Evolutionary conservation across 179 eudicot species (phyloP), one percentile per base, ranked within the genome.

Genomic region (Beta lomatogona): DNA sequence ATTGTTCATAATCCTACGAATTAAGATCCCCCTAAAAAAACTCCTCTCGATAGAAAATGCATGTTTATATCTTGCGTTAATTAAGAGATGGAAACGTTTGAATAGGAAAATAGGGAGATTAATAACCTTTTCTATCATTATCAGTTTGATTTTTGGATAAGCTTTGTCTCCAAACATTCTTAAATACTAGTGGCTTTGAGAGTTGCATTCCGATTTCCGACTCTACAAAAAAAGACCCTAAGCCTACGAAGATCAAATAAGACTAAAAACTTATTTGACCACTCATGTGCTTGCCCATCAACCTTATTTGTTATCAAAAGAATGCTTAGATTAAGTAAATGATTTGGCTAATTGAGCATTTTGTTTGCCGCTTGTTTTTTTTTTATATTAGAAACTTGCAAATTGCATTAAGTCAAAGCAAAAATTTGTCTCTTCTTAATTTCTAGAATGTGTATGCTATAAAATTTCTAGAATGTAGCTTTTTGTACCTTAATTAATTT

Each of bases 211-310:
- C n/a, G 31, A 10, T 18, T 28, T 4, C 28, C n/a, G 31, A 10
- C 36, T n/a, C 41, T 48, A 21, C 1, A 21, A 21, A 71, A 21
- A 14, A 4, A 6, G 21, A 71, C 28, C n/a, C 41, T 45, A 18
- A 71, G 55, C 18, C 59, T 22, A 71, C 22, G 58, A 71, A 5
- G n/a, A 67, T 4, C 5, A 21, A 36, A 16, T 45, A 46, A 45
- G 41, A 21, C 36, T 21, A 22, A 50, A 21, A 1, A 14, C 57
- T 48, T 19, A 22, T 71, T 50, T 71, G 75, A 71, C 75, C 16
- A 71, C 41, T 71, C 75, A 10, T 71, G 74, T 71, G 74, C 28
- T 71, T 71, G 58, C 14, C 52, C 59, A 41, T 71, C 58, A 58
- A n/a, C 75, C 21, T 71, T 50, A 28, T 48, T 71, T 48, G 6